Evolutionary conservation across 2,329 filamentous ascomycete genomes (phyloP).

Genomic region (Ophiostoma pallidulum): DNA sequence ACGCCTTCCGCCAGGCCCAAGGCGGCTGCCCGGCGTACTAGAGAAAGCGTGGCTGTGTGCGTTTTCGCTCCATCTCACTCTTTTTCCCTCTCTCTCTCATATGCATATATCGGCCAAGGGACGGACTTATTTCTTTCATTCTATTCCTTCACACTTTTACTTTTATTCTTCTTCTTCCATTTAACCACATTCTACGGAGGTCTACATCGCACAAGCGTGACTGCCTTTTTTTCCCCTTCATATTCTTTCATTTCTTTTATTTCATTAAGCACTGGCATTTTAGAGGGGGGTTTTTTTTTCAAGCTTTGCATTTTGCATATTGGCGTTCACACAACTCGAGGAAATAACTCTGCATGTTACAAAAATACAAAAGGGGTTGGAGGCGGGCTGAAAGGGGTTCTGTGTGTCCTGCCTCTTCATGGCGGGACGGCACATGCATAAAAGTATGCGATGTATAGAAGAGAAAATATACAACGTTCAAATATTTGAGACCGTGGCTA

Average conservation of each 20-base stretch:
- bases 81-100: not conserved
- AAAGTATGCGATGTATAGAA: too few species aligned
- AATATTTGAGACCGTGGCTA: too few species aligned
- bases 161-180: not conserved
- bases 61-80: not conserved
- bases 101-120: too few species aligned
- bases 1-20: constrained; percentile 60
- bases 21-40: constrained; percentile 48
- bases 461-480: too few species aligned
- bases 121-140: not conserved
- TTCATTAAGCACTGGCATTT: too few species aligned
- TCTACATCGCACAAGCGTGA: too few species aligned
- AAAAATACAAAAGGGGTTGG: too few species aligned
- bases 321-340: too few species aligned
- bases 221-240: not conserved
- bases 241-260: not conserved
- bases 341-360: too few species aligned
- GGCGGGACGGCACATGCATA: too few species aligned
- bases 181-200: not conserved
- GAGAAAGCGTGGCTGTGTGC: not conserved
- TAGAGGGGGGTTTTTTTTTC: not conserved
- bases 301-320: not conserved
- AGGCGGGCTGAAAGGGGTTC: too few species aligned
- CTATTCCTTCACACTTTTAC: not conserved
- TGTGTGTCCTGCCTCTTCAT: too few species aligned